These are phyloP conservation scores for Fomes fomentarius DNA, from an alignment of 1,284 basidiomycete species.

Conservation along the genomic window DNA sequence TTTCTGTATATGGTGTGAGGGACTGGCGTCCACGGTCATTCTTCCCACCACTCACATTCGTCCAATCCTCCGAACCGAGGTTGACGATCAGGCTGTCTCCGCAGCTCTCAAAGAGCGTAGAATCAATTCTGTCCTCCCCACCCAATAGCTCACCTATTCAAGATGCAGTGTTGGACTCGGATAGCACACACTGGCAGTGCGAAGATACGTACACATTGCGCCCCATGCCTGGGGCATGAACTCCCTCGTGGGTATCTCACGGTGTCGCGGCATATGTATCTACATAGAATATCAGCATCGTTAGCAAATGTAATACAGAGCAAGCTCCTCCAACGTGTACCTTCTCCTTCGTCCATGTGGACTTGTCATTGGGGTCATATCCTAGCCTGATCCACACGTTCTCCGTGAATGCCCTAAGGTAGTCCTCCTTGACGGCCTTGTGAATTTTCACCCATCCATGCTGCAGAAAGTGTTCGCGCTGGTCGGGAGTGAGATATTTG, in stretches of 20 bases:
- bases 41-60: constrained; percentile 23
- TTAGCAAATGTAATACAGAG: not conserved
- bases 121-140: constrained; percentile 38
- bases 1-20: constrained; percentile 16
- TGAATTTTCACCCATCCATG: constrained; percentile 39
- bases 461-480: constrained; percentile 40
- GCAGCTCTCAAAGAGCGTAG: constrained; percentile 35
- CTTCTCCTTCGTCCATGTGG: constrained; percentile 39
- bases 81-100: constrained; percentile 41
- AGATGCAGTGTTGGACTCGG: too few species aligned
- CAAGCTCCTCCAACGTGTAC: constrained; percentile 16
- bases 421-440: constrained; percentile 35
- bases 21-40: not conserved
- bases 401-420: constrained; percentile 33
- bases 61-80: constrained; percentile 36
- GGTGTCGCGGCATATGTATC: constrained; percentile 41
- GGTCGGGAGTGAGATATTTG: constrained; percentile 32
- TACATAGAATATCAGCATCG: not conserved
- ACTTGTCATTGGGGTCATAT: constrained; percentile 36
- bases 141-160: constrained; percentile 37
- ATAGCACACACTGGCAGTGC: too few species aligned
- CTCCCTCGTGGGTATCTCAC: constrained; percentile 34
- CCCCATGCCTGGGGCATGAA: constrained; percentile 40
- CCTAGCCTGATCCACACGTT: constrained; percentile 42
- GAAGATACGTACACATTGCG: constrained; percentile 37